These are phyloP conservation scores for Cichorium intybus DNA, from an alignment of 140 eudicot genomes.

Conservation along the genomic window DNA sequence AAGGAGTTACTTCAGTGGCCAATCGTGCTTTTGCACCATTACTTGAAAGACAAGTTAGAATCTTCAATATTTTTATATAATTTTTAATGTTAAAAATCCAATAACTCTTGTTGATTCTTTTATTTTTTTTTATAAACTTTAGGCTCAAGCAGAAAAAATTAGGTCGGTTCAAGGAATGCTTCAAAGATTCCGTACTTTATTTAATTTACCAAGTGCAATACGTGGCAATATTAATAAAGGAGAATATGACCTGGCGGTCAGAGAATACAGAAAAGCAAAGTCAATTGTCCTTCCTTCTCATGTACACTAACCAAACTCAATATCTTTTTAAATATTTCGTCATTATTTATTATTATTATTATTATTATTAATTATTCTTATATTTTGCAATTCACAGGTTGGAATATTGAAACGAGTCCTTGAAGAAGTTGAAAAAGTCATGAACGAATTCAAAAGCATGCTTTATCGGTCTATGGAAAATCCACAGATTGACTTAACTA, in stretches of 20 bases:
- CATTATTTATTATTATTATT: not conserved
- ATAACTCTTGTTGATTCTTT: not conserved
- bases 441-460: slow-evolving; percentile 96
- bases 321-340: not conserved
- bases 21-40: slow-evolving; percentile 94
- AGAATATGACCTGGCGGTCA: slow-evolving; percentile 92
- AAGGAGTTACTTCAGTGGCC: slow-evolving; percentile 85
- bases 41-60: slow-evolving; percentile 92
- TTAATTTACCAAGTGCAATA: slow-evolving; percentile 95
- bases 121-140: slow-evolving; percentile 8
- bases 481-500: slow-evolving; percentile 77
- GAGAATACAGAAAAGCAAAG: slow-evolving; percentile 99
- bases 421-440: slow-evolving; percentile 98
- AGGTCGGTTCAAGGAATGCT: slow-evolving; percentile 99
- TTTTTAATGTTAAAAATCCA: not conserved
- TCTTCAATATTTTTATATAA: not conserved
- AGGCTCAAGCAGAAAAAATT: slow-evolving; percentile 99
- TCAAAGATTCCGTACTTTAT: slow-evolving; percentile 92
- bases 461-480: slow-evolving; percentile 94
- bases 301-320: slow-evolving; percentile 45
- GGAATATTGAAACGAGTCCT: slow-evolving; percentile 95
- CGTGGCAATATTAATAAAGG: slow-evolving; percentile 93
- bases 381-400: slow-evolving; percentile 53
- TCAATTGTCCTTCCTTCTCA: slow-evolving; percentile 97
- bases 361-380: not conserved